A percentile compares a stretch with the other conserved stretches of the same genome.
These are phyloP conservation scores for Heliamphora exappendiculata DNA, from an alignment of 148 eudicot species.

Conservation along the genomic window DNA sequence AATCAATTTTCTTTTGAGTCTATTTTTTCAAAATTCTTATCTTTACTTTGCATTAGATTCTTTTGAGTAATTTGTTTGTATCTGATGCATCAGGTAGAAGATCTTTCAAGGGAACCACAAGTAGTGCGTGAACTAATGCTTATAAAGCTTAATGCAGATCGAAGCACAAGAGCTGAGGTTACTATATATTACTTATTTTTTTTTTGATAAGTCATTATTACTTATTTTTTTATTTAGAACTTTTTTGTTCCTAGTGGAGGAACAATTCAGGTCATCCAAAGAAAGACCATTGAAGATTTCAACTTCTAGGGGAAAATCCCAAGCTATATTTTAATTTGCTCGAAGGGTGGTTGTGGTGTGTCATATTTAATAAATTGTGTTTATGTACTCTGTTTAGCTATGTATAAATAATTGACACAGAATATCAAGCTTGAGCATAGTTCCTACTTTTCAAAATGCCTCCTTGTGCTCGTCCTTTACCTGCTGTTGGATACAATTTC, in stretches of 20 bases:
- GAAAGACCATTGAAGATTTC: neutral
- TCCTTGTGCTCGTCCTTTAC: neutral
- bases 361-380: neutral
- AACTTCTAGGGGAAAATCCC: neutral
- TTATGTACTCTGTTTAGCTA: neutral
- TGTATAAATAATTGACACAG: neutral
- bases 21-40: neutral
- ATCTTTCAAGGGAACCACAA: constrained; percentile 74
- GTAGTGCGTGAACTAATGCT: constrained; percentile 95
- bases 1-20: neutral
- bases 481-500: neutral
- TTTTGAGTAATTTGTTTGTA: neutral
- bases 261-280: neutral
- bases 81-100: constrained; percentile 55
- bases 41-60: neutral
- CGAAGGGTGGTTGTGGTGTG: neutral
- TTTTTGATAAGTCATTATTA: too few species aligned
- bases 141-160: constrained; percentile 65
- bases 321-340: neutral
- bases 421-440: neutral
- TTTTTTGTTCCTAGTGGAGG: neutral
- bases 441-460: neutral
- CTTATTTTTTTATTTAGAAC: neutral
- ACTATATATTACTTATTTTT: constrained; percentile 6
- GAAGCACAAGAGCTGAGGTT: constrained; percentile 61